Evolutionary conservation across 768 basidiomycete genomes (phyloP).

Genomic region (Mycena polygramma): DNA sequence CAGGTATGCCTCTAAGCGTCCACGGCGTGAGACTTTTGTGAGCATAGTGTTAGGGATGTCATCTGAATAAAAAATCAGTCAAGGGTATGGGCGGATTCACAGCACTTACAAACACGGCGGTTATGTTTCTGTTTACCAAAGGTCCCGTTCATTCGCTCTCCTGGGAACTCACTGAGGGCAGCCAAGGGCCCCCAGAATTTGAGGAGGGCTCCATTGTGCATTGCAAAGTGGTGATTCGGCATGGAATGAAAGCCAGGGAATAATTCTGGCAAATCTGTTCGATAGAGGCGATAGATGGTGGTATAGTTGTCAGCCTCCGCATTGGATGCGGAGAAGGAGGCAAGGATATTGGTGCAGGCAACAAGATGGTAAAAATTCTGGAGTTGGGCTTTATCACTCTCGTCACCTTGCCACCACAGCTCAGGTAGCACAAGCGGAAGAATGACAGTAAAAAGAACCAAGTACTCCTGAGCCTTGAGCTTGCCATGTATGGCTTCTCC

Average conservation of each 20-base stretch:
- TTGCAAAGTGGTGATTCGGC: slow-evolving; percentile 38
- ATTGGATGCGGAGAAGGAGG: slow-evolving; percentile 28
- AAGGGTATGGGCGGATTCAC: too few relatives aligned
- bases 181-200: slow-evolving; percentile 36
- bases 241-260: slow-evolving; percentile 12
- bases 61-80: neutral
- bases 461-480: slow-evolving; percentile 37
- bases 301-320: slow-evolving; percentile 26
- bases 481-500: slow-evolving; percentile 38
- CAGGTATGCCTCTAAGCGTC: too few relatives aligned
- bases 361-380: slow-evolving; percentile 31
- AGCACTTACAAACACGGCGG: slow-evolving; percentile 15
- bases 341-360: slow-evolving; percentile 33
- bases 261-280: neutral
- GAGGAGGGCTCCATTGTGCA: slow-evolving; percentile 20
- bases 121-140: slow-evolving; percentile 27
- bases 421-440: slow-evolving; percentile 30
- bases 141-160: slow-evolving; percentile 31
- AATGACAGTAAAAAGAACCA: slow-evolving; percentile 31
- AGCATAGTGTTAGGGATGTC: slow-evolving; percentile 26
- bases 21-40: neutral
- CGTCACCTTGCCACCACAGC: slow-evolving; percentile 7
- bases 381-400: neutral
- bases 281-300: slow-evolving; percentile 20
- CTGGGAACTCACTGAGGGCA: slow-evolving; percentile 33